phyloP scores from a whole-genome alignment of 2,329 filamentous ascomycete genomes.

The Chlorencoelia australis region DNA sequence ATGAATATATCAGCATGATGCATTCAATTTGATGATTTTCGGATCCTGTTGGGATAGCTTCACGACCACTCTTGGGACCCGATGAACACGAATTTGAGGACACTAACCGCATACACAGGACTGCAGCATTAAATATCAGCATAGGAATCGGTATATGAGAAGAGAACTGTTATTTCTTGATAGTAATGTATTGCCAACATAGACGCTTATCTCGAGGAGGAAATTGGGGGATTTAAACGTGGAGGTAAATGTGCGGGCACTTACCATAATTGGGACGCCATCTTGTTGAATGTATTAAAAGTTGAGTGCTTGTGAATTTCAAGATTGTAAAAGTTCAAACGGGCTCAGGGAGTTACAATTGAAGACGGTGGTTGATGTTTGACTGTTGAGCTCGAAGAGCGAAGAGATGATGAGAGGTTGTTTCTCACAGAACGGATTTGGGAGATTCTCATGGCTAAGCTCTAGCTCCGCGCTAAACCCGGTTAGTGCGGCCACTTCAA shows the following conservation, averaged over 20 bases:
- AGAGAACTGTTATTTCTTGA: no score
- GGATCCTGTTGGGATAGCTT: not conserved
- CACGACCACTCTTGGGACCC: no score
- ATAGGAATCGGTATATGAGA: no score
- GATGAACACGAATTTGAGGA: no score
- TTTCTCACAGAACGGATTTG: no score
- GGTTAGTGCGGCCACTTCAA: no score
- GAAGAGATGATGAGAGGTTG: constrained; percentile 17
- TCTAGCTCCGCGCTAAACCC: no score
- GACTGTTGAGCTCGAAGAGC: constrained; percentile 16
- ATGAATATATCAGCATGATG: constrained; percentile 23
- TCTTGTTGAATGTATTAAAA: constrained; percentile 45
- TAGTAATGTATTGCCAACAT: not conserved
- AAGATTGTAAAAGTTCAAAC: constrained; percentile 13
- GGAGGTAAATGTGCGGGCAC: constrained; percentile 33
- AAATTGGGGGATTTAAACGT: constrained; percentile 1
- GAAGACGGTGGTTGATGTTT: constrained; percentile 19
- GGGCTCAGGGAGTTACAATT: constrained; percentile 19
- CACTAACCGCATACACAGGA: constrained; percentile 98
- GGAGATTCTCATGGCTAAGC: no score
- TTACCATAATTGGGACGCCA: constrained; percentile 65
- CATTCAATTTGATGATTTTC: constrained; percentile 13
- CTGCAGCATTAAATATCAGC: constrained; percentile 46
- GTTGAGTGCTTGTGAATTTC: constrained; percentile 10
- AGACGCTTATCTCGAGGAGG: constrained; percentile 13